Evolutionary conservation across 2,329 filamentous ascomycete genomes (phyloP), one percentile per base, ranked within the genome.

Genomic region (Xylariaceae sp.): DNA sequence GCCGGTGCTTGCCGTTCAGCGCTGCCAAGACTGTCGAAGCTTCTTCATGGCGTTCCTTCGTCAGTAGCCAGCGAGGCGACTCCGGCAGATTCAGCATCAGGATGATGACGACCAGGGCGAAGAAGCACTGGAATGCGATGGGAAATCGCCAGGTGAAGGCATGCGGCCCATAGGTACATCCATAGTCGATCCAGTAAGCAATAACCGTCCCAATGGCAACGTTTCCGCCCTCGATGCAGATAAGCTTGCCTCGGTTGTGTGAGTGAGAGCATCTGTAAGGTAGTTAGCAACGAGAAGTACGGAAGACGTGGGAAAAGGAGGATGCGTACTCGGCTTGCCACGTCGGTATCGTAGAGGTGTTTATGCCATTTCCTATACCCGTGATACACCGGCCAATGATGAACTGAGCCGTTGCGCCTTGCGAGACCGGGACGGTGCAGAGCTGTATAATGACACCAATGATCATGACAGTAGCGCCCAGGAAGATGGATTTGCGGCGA

Each of bases 181-280:
- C 62, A 19, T 61, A 64, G 38, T 64, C 61, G 29, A 63, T 55
- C 60, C 60, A 64, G 42, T 63, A 61, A 5, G 60, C 59, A 23
- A 65, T 60, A 46, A 64, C 49, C 10, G 60, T 63, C 28, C 61
- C 61, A 25, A 63, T 60, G 18, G 61, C 60, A 19, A 64, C 60
- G 35, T 60, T 58, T 4, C 60, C 60, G 17, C 61, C 60, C 35
- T 63, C 72, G 30, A 77, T 74, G 52, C 73, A 77, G 45, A 78
- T 77, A 34, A 78, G 55, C 21, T 76, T 64, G 43, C 75, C 75
- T 43, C 75, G 67, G 52, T 76, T 77, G 45, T 66, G 68, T 0
- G 72, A 67, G 13, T 52, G 47, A 39, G 49, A 50, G 33, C 55
- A 68, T 55, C 49, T 52, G 27, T 37, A 36, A 11, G 22, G 11